Percentiles rank a stretch among this genome's conserved stretches.
Conservation (phyloP, 169 alveolate species). For the Miamiensis avidus region DNA sequence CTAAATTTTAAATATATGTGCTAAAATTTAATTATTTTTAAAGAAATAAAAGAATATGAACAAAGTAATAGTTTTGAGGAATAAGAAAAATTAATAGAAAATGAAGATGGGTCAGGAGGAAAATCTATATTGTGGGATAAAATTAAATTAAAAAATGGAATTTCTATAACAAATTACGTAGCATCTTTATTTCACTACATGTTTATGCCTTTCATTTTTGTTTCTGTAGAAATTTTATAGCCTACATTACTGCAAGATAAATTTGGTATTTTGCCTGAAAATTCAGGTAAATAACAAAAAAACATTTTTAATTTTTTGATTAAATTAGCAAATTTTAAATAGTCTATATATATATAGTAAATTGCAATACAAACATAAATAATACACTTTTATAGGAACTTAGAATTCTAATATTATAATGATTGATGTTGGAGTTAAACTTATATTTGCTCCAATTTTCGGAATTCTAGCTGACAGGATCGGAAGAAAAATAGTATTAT, state of each 20-base stretch:
- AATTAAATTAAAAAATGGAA: constrained; percentile 7
- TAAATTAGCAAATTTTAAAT: no score
- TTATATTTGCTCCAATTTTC: constrained; percentile 46
- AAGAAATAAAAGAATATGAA: no score
- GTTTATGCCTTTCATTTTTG: constrained; percentile 15
- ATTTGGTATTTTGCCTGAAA: background rate
- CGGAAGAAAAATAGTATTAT: constrained; percentile 36
- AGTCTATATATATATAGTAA: background rate
- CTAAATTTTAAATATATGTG: no score
- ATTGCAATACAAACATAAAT: background rate
- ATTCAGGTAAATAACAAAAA: background rate
- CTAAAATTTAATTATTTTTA: no score
- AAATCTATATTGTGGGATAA: constrained; percentile 8
- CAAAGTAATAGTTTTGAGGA: no score
- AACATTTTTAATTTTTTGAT: no score
- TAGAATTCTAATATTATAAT: constrained; percentile 36
- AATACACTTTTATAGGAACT: background rate
- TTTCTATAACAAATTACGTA: background rate
- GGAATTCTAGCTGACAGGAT: constrained; percentile 42
- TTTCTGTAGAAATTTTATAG: constrained; percentile 7
- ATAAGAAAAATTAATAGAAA: no score
- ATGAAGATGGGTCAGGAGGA: no score
- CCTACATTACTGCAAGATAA: constrained; percentile 4
- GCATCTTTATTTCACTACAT: constrained; percentile 2
- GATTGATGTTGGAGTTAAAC: constrained; percentile 32